Evolutionary conservation across 805 yeast species (phyloP).

Genomic region (Lipomyces mesembrius): DNA sequence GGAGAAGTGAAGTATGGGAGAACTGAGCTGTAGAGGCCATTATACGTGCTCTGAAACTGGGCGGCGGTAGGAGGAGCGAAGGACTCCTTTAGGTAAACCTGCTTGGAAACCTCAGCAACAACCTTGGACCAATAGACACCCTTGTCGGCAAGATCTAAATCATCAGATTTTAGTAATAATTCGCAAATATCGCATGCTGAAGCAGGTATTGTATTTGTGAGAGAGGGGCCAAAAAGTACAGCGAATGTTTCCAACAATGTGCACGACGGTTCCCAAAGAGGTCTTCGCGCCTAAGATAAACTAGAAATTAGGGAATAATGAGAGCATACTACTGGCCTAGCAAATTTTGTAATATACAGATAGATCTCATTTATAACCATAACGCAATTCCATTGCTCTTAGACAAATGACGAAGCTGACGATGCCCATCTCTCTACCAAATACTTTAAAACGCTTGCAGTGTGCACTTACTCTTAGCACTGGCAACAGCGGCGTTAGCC

Average conservation of each 20-base stretch:
- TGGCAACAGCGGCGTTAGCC: slow-evolving; percentile 90
- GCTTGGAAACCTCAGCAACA: slow-evolving; percentile 65
- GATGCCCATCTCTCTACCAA: background rate
- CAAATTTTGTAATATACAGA: background rate
- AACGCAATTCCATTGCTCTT: background rate
- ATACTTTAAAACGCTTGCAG: background rate
- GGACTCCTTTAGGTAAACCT: slow-evolving; percentile 89
- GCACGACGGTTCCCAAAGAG: too few relatives aligned
- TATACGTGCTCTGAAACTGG: slow-evolving; percentile 78
- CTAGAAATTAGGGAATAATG: too few relatives aligned
- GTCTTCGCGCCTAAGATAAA: too few relatives aligned
- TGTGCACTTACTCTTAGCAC: slow-evolving; percentile 49
- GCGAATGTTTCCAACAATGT: background rate
- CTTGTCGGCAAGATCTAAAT: slow-evolving; percentile 49
- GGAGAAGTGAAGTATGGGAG: slow-evolving; percentile 53
- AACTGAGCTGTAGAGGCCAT: slow-evolving; percentile 53
- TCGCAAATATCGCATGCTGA: background rate
- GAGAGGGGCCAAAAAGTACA: background rate
- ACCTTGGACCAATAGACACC: slow-evolving; percentile 81
- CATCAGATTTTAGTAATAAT: background rate
- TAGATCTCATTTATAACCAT: background rate
- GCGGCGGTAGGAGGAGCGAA: slow-evolving; percentile 84
- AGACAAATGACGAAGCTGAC: background rate
- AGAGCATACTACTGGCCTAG: background rate
- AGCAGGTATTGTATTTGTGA: background rate